Percentiles rank a stretch among this genome's conserved stretches.
phyloP scores from a whole-genome alignment of 345 rosid genomes.

The Euclidium syriacum region DNA sequence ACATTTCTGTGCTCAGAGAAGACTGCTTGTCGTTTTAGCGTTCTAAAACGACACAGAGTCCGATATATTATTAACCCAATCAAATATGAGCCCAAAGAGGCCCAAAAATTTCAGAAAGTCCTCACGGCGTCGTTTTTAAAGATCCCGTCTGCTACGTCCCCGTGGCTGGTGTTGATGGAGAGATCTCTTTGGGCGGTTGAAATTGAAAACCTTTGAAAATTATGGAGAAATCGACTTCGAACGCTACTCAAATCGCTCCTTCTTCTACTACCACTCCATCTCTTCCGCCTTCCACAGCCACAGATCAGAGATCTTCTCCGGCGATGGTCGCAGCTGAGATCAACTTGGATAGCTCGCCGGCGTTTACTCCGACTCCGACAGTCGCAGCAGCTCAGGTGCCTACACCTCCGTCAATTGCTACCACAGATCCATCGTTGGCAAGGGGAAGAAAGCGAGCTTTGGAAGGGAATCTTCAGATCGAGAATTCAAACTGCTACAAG shows the following conservation, averaged over 20 bases:
- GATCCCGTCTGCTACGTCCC: background rate
- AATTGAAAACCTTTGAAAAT: conserved; percentile 7
- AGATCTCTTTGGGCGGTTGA: conserved; percentile 6
- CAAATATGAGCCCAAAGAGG: background rate
- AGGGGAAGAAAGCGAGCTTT: conserved; percentile 48
- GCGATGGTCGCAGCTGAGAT: conserved; percentile 1
- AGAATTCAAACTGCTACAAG: conserved; percentile 52
- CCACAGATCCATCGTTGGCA: conserved; percentile 21
- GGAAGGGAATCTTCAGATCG: conserved; percentile 37
- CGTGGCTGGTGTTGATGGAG: background rate
- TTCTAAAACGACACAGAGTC: background rate
- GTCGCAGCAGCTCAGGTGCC: conserved; percentile 9
- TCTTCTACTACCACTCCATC: background rate
- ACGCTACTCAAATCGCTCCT: conserved; percentile 2
- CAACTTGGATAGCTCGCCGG: conserved; percentile 8
- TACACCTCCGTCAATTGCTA: conserved; percentile 10
- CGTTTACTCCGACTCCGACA: background rate
- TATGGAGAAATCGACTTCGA: conserved; percentile 23
- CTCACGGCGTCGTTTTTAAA: conserved; percentile 2
- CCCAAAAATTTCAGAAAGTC: background rate
- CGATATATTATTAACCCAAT: too few species aligned
- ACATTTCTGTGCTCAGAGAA: background rate
- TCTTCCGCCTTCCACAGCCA: conserved; percentile 1
- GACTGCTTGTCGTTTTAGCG: background rate
- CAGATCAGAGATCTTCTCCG: conserved; percentile 1